These are phyloP conservation scores for Nothomitra cinnamomea DNA, from an alignment of 2,329 filamentous ascomycete species.

Conservation along the genomic window DNA sequence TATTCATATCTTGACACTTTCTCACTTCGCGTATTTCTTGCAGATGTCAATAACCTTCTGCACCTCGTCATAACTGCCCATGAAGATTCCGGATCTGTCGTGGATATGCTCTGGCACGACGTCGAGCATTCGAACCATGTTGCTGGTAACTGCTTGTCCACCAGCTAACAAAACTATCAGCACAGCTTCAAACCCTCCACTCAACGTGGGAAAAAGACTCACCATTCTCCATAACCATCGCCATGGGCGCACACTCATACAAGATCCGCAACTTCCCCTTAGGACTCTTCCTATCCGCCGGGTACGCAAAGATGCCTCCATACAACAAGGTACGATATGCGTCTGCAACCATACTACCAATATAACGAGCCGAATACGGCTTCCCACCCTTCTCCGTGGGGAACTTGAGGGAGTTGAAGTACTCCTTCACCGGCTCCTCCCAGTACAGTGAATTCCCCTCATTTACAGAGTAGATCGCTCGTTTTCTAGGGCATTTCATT, in stretches of 20 bases:
- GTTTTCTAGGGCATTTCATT: slow-evolving; percentile 69
- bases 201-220: too few species aligned
- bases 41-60: slow-evolving; percentile 85
- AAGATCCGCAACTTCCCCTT: slow-evolving; percentile 96
- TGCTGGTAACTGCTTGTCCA: slow-evolving; percentile 78
- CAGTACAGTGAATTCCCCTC: slow-evolving; percentile 97
- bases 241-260: slow-evolving; percentile 98
- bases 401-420: slow-evolving; percentile 79
- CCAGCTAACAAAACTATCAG: slow-evolving; percentile 42
- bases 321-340: slow-evolving; percentile 92
- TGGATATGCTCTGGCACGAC: slow-evolving; percentile 86
- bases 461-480: slow-evolving; percentile 93
- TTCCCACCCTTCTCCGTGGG: slow-evolving; percentile 53
- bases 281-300: slow-evolving; percentile 91
- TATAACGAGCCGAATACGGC: slow-evolving; percentile 90
- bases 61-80: slow-evolving; percentile 87
- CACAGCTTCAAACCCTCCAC: background rate
- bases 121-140: slow-evolving; percentile 79
- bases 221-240: slow-evolving; percentile 97
- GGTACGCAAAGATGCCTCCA: slow-evolving; percentile 94
- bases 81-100: slow-evolving; percentile 86
- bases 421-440: slow-evolving; percentile 72
- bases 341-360: slow-evolving; percentile 96
- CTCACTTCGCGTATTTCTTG: slow-evolving; percentile 30
- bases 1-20: background rate